Conservation (phyloP, 805 yeast genomes). For the Wickerhamiella lipophila region DNA sequence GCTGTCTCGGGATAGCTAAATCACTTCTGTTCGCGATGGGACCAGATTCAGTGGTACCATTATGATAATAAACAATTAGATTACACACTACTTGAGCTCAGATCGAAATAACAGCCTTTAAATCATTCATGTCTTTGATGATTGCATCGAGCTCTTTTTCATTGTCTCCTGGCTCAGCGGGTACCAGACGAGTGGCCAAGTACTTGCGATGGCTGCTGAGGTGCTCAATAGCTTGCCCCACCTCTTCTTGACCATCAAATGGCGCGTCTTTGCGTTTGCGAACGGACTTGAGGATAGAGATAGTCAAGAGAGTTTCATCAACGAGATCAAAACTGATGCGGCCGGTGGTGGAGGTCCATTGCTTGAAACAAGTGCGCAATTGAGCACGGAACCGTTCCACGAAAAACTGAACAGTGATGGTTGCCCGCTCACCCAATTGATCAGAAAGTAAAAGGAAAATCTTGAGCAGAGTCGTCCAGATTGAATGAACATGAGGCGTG, state of each 20-base stretch:
- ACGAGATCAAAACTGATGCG: slow-evolving; percentile 38
- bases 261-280: neutral
- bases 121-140: slow-evolving; percentile 38
- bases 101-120: slow-evolving; percentile 3
- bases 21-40: no score
- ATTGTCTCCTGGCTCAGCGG: slow-evolving; percentile 28
- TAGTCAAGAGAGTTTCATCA: slow-evolving; percentile 57
- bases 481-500: slow-evolving; percentile 47
- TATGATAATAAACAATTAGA: neutral
- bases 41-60: neutral
- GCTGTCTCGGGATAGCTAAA: no score
- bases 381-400: slow-evolving; percentile 53
- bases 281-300: slow-evolving; percentile 32
- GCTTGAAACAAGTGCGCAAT: slow-evolving; percentile 45
- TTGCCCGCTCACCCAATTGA: slow-evolving; percentile 47
- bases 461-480: slow-evolving; percentile 76
- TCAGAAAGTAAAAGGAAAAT: slow-evolving; percentile 47
- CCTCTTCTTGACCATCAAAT: slow-evolving; percentile 33
- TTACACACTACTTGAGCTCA: neutral
- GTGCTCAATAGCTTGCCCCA: slow-evolving; percentile 52
- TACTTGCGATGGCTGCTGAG: slow-evolving; percentile 79
- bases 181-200: slow-evolving; percentile 47
- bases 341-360: slow-evolving; percentile 52
- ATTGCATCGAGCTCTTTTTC: slow-evolving; percentile 54
- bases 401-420: slow-evolving; percentile 55